Conservation (phyloP, 441 rosid genomes). For the Populus hybrid region DNA sequence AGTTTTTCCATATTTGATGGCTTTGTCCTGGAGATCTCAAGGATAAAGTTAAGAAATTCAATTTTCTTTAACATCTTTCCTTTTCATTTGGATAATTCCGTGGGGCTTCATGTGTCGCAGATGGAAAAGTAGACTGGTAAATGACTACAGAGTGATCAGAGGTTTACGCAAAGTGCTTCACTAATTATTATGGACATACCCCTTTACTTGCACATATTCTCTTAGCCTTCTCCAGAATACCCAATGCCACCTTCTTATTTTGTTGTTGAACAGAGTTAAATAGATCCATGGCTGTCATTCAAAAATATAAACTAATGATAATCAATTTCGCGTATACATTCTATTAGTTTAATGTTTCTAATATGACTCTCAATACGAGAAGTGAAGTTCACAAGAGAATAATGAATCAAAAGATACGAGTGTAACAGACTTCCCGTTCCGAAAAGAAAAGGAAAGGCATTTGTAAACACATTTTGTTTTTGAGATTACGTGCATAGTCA, state of each 20-base stretch:
- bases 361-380: neutral
- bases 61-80: neutral
- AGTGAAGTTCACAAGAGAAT: neutral
- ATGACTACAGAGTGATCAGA: neutral
- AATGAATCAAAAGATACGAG: neutral
- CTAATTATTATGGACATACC: conserved; percentile 24
- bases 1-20: neutral
- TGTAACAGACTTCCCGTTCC: neutral
- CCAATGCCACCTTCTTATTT: conserved; percentile 31
- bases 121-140: neutral
- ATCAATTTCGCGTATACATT: neutral
- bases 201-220: conserved; percentile 41
- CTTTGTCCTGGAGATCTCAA: neutral
- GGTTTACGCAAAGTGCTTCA: neutral
- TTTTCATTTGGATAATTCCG: neutral
- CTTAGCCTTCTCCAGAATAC: conserved; percentile 47
- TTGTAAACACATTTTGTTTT: neutral
- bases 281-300: conserved; percentile 26
- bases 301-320: neutral
- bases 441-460: no score
- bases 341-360: neutral
- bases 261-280: conserved; percentile 18
- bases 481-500: neutral
- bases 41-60: neutral
- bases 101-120: neutral